Base-by-base conservation (phyloP, 1,284 basidiomycete species). In the Tremellales sp. region DNA sequence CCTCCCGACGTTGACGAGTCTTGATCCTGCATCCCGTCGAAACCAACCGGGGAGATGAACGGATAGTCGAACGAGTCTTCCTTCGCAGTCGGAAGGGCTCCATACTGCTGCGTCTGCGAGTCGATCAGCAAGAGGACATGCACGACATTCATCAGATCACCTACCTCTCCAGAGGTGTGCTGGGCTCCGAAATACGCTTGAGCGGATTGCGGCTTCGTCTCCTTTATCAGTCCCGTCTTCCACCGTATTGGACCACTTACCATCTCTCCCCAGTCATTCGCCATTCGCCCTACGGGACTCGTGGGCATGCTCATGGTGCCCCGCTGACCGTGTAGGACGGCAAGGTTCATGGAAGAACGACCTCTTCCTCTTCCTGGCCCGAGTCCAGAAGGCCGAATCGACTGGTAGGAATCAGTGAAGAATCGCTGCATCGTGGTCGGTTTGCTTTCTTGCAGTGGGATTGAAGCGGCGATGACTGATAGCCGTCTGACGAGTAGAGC, bases 251-350 rank as follows among this genome's bases (percentile, higher is more conserved):
- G 33, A 36, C 16, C 6, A 41, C 40, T 31, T 28, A 41, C 40
- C 10, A 16, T 26, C 14, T 37, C 43, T 22, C 41, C 28, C 45
- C 45, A 47, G 13, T 14, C 18, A 19, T 28, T 18, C 13, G 29
- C 13, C 24, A 35, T 34, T 8, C 32, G 9, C 7, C 28, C 13
- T 28, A 49, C 12, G 3, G 51, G 51, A 10, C 36, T 41, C 8
- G 43, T 48, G 5, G 51, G 51, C 39, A 53, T 42, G 19, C 41
- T 45, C 3, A 53, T 40, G 16, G 51, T 53, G 3, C 50, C 50
- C 39, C 47, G n/a, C n/a, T n/a, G n/a, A n/a, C n/a, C n/a, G n/a
- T n/a, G n/a, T n/a, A n/a, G n/a, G n/a, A n/a, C n/a, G n/a, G n/a
- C n/a, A n/a, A n/a, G n/a, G n/a, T n/a, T n/a, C n/a, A n/a, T n/a